Evolutionary conservation across 352 stramenopile species (phyloP).

Genomic region (Phytophthora aleatoria): DNA sequence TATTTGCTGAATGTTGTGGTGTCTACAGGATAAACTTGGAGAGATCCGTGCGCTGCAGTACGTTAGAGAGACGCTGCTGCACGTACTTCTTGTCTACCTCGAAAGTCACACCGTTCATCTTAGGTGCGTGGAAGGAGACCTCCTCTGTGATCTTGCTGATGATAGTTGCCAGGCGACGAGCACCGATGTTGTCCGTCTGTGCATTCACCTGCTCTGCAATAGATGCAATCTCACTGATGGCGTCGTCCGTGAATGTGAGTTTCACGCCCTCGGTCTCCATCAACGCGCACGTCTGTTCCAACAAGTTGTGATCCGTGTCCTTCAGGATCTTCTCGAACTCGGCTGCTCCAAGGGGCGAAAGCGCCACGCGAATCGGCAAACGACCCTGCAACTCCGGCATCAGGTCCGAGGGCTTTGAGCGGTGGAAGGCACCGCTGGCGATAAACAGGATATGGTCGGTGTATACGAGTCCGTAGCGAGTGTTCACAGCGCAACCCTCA

Average conservation of each 20-base stretch:
- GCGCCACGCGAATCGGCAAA: conserved; percentile 97
- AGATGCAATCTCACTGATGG: conserved; percentile 96
- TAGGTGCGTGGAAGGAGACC: conserved; percentile 97
- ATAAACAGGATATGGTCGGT: conserved; percentile 99
- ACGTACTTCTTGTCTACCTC: conserved; percentile 94
- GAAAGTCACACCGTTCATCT: conserved; percentile 86
- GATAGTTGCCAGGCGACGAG: conserved; percentile 95
- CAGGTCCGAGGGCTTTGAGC: conserved; percentile 97
- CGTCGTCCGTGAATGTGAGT: conserved; percentile 95
- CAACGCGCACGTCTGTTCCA: conserved; percentile 96
- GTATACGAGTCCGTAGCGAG: conserved; percentile 94
- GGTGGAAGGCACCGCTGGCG: conserved; percentile 95
- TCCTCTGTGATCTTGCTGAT: conserved; percentile 98
- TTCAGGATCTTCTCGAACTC: conserved; percentile 99
- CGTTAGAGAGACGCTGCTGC: conserved; percentile 90
- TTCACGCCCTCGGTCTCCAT: conserved; percentile 96
- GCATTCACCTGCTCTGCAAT: conserved; percentile 95
- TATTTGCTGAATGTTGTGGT: conserved; percentile 6
- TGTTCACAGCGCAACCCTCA: conserved; percentile 96
- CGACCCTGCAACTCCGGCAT: conserved; percentile 98
- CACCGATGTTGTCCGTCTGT: conserved; percentile 98
- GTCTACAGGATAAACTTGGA: conserved; percentile 97
- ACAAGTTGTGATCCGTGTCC: conserved; percentile 95
- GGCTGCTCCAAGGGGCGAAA: conserved; percentile 95
- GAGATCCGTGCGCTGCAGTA: conserved; percentile 94